Conservation (phyloP, 345 rosid genomes). For the Brassica nigra region DNA sequence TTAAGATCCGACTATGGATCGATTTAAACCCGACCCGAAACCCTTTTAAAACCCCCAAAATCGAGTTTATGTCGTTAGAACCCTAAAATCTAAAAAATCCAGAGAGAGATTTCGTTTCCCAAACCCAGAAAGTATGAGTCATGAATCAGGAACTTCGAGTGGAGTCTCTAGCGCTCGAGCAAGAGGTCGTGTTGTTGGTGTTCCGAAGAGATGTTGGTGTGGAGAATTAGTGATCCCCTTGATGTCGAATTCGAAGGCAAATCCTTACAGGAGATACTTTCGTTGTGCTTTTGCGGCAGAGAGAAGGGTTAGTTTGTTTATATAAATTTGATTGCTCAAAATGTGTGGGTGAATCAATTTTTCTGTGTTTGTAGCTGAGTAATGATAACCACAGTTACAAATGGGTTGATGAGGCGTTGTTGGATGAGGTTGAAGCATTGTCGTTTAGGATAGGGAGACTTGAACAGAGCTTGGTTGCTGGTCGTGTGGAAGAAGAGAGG, state of each 20-base stretch:
- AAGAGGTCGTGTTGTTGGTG: too few species aligned
- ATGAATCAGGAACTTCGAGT: neutral
- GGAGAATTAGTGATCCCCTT: neutral
- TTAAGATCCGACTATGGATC: too few species aligned
- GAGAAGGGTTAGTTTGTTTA: neutral
- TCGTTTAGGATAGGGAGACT: neutral
- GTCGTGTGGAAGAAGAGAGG: too few species aligned
- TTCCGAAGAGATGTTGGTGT: neutral
- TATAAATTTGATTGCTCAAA: neutral
- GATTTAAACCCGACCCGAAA: too few species aligned
- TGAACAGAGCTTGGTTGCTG: neutral
- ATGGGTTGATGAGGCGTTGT: conserved; percentile 11
- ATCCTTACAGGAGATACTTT: neutral
- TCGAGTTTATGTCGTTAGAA: too few species aligned
- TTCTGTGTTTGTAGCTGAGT: neutral
- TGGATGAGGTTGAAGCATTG: neutral
- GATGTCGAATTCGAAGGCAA: neutral
- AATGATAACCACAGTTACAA: neutral
- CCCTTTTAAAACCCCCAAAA: too few species aligned
- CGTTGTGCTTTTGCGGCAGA: neutral
- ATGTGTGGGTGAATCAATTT: neutral
- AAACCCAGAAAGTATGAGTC: neutral
- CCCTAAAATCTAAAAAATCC: too few species aligned
- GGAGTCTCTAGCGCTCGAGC: neutral
- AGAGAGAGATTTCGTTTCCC: too few species aligned